Conservation (phyloP, 2,329 filamentous ascomycete species). For the Aureobasidium pullulans region DNA sequence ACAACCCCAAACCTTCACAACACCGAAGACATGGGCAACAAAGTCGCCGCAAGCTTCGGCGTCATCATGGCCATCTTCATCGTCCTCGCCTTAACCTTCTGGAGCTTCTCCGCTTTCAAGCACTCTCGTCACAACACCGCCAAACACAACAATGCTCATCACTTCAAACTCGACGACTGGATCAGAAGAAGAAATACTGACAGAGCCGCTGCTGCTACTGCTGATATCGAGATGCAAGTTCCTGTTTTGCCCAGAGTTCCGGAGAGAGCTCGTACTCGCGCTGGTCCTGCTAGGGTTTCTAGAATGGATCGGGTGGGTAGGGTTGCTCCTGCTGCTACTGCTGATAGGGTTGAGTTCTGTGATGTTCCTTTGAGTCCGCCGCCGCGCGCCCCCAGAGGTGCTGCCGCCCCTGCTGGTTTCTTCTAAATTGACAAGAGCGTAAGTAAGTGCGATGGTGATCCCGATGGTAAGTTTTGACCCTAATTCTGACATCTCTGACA, state of each 20-base stretch:
- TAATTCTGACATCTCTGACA: too few species aligned
- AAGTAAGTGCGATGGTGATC: background rate
- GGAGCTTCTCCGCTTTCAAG: background rate
- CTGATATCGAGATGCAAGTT: background rate
- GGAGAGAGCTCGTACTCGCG: background rate
- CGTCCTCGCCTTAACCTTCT: conserved; percentile 9
- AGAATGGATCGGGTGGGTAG: background rate
- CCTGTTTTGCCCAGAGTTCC: background rate
- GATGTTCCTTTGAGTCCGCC: background rate
- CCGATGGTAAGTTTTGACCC: too few species aligned
- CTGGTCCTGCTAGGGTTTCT: background rate
- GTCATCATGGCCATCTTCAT: conserved; percentile 8
- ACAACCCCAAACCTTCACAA: background rate
- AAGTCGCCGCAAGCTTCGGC: background rate
- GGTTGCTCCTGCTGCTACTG: too few species aligned
- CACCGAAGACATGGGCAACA: background rate
- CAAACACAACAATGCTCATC: background rate
- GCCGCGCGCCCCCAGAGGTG: background rate
- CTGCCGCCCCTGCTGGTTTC: background rate
- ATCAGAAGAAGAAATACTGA: background rate
- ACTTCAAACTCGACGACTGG: background rate
- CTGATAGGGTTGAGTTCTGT: background rate
- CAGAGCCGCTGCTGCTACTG: background rate
- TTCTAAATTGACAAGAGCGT: background rate
- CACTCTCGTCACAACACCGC: background rate